phyloP scores from a whole-genome alignment of 2,329 filamentous ascomycete species.

The Mollisia scopiformis region DNA sequence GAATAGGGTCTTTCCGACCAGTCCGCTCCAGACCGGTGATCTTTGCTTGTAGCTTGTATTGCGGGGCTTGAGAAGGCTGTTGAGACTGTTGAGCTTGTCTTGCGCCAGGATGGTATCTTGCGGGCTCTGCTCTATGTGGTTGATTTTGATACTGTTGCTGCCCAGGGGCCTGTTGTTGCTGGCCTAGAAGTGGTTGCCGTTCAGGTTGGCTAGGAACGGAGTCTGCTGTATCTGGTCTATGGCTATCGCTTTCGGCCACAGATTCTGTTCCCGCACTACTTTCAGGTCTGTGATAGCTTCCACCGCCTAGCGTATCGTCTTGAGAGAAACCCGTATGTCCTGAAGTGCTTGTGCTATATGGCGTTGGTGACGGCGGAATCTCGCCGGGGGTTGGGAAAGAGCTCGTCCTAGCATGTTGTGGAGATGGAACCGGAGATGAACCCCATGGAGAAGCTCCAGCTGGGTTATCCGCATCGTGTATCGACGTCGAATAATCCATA shows the following conservation, averaged over 20 bases:
- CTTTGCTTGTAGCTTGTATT: slow-evolving; percentile 89
- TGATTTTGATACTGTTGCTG: slow-evolving; percentile 37
- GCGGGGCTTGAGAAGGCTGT: slow-evolving; percentile 57
- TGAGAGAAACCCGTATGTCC: slow-evolving; percentile 28
- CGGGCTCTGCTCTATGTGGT: slow-evolving; percentile 37
- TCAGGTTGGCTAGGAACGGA: slow-evolving; percentile 29
- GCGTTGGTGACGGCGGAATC: slow-evolving; percentile 31
- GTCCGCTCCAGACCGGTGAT: slow-evolving; percentile 91
- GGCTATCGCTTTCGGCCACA: slow-evolving; percentile 30
- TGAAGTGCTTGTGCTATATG: slow-evolving; percentile 27
- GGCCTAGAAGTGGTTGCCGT: slow-evolving; percentile 36
- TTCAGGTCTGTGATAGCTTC: slow-evolving; percentile 30
- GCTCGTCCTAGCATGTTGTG: slow-evolving; percentile 32
- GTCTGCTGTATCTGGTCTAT: slow-evolving; percentile 34
- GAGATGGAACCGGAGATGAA: slow-evolving; percentile 35
- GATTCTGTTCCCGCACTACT: slow-evolving; percentile 31
- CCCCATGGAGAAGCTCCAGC: slow-evolving; percentile 65
- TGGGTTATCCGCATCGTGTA: slow-evolving; percentile 60
- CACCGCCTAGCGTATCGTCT: slow-evolving; percentile 30
- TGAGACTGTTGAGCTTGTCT: slow-evolving; percentile 46
- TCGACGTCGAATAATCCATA: slow-evolving; percentile 69
- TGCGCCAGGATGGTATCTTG: slow-evolving; percentile 34
- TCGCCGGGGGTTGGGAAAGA: slow-evolving; percentile 31
- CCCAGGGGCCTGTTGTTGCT: slow-evolving; percentile 18
- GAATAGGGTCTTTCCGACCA: slow-evolving; percentile 91